Evolutionary conservation across 129 eudicot genomes (phyloP), one percentile per base, ranked within the genome.

Genomic region (Pittosporum tobira): DNA sequence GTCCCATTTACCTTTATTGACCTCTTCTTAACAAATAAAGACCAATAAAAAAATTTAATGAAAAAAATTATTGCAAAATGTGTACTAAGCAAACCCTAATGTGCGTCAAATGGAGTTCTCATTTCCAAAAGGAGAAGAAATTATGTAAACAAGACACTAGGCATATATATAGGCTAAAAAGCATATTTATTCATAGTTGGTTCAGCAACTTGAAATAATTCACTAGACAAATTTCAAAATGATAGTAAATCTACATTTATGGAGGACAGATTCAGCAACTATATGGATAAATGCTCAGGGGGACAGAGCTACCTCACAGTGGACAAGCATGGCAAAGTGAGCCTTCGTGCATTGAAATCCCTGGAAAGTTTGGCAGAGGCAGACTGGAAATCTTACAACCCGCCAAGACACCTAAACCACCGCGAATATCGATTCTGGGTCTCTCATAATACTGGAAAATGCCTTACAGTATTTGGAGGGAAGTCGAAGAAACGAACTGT

Each of bases 331-430:
- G 94, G 80, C 4, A 73, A 56, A 69, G 88, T 84, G 48, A 75
- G 75, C 31, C 82, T 81, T 9, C 59, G 64, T 25, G 69, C 78
- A 10, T 49, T 84, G 31, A 61, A 61, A 21, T 76, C 84, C 8
- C 66, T 81, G 50, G 73, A 68, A 51, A 78, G 65, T 59, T 66
- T 74, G 52, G 80, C 78, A 2, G 80, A 63, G 18, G 88, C 94
- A 59, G 88, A 84, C 66, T 84, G 94, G 94, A 84, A 84, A 61
- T 84, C 94, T 0, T 65, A 81, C 46, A 75, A 60, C 61, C 94
- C 85, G 30, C 84, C 94, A 9, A 59, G 65, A 51, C 71, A 69
- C 18, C 62, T 74, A n/a, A 77, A 81, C 61, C 88, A 84, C 56
- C 61, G 76, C 5, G 62, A 75, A 48, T 84, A 72, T 62, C 74